Base-by-base conservation (phyloP, 768 basidiomycete species). In the Leccinum fibrillosum region DNA sequence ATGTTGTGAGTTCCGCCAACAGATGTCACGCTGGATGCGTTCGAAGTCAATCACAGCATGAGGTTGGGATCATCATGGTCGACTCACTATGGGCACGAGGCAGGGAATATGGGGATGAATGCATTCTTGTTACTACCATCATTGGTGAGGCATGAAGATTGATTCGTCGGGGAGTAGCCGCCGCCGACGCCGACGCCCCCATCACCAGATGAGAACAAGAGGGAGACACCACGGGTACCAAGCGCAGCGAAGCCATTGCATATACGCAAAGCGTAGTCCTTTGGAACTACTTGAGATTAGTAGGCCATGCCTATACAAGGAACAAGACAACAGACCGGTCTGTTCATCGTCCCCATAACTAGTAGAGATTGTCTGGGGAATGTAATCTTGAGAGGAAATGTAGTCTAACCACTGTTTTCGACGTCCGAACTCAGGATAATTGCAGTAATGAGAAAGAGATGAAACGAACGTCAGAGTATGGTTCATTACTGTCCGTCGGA, bases 281-380 rank as follows among this genome's bases (percentile, higher is more conserved):
- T 53, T n/a, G 88, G 86, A 23, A 89, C 85, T 84, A 47, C 19
- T 3, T 19, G 5, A 9, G 15, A 25, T 60, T n/a, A 66, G 57
- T 30, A 66, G 56, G 51, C 0, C 3, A 58, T 25, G 48, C 11
- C 15, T 4, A 15, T 4, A 30, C 25, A 23, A 45, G 0, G 2
- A 35, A 32, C 17, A 23, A 30, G 51, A 35, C 3, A 35, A 25
- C 4, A 10, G 26, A 86, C 86, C 82, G 19, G 86, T 85, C 66
- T 88, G 86, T 56, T 91, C 89, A 58, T 83, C 79, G 50, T 90
- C 88, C 5, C 80, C 86, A 65, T 90, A 90, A 61, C 85, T 87
- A 0, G 86, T 89, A 0, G 86, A 86, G 52, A 91, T 88, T 6
- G 82, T 76, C 60, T 82, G 78, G 13, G 88, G 86, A 2, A 80